Evolutionary conservation across 108 stramenopile genomes (phyloP).

Genomic region (Cyclotella cryptica): DNA sequence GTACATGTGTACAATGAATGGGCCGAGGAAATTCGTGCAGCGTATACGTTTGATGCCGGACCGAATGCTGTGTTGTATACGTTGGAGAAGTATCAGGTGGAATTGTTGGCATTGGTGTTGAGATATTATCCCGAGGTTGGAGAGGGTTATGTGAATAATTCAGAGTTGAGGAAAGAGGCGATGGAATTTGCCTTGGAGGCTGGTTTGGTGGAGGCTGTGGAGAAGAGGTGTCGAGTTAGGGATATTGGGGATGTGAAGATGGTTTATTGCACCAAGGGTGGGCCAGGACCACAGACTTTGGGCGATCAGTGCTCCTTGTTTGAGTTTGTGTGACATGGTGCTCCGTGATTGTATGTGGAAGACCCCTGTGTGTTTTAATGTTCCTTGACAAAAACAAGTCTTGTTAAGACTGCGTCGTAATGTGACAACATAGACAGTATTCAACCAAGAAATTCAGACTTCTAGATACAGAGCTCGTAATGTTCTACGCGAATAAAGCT

Average conservation of each 20-base stretch:
- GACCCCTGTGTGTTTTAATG: background rate
- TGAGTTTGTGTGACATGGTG: constrained; percentile 12
- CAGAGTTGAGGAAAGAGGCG: constrained; percentile 46
- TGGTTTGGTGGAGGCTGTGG: constrained; percentile 62
- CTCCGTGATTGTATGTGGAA: background rate
- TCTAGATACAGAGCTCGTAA: too few relatives aligned
- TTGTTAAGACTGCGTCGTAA: too few relatives aligned
- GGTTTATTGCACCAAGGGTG: constrained; percentile 81
- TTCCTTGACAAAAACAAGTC: background rate
- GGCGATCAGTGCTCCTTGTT: constrained; percentile 13
- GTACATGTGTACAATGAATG: constrained; percentile 88
- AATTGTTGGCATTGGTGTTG: constrained; percentile 77
- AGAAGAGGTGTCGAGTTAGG: constrained; percentile 67
- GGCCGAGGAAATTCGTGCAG: constrained; percentile 85
- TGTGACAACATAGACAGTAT: too few relatives aligned
- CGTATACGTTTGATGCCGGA: constrained; percentile 99
- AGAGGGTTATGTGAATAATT: constrained; percentile 64
- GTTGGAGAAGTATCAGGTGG: constrained; percentile 69
- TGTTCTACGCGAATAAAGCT: too few relatives aligned
- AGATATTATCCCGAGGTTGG: constrained; percentile 70
- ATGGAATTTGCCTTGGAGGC: constrained; percentile 54
- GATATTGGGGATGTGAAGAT: constrained; percentile 79
- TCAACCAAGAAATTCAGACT: too few relatives aligned
- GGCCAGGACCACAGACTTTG: constrained; percentile 79
- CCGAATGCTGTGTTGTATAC: constrained; percentile 97